These are phyloP conservation scores for Amoebophrya sp. DNA, from an alignment of 169 alveolate genomes.

Conservation along the genomic window DNA sequence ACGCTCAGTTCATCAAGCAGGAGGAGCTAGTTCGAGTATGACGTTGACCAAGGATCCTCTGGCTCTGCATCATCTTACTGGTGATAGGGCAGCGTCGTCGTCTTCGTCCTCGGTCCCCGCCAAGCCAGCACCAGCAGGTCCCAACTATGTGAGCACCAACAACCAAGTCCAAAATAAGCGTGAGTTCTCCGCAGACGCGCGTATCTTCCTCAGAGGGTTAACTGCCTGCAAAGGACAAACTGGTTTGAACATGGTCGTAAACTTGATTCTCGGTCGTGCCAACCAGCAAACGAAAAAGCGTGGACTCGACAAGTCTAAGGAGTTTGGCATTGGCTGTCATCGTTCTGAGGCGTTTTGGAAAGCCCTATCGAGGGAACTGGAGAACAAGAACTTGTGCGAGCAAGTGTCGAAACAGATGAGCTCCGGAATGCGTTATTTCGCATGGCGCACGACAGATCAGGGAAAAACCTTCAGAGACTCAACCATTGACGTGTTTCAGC, in stretches of 20 bases:
- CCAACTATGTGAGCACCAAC: background rate
- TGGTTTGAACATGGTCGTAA: background rate
- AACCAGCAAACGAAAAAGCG: background rate
- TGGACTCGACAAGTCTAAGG: background rate
- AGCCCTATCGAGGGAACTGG: background rate
- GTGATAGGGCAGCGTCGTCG: too few species aligned
- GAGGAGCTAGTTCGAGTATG: too few species aligned
- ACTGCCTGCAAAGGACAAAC: background rate
- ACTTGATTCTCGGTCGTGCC: background rate
- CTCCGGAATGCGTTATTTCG: background rate
- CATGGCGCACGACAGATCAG: background rate
- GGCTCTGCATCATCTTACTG: too few species aligned
- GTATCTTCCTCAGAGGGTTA: background rate
- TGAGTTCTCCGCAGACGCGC: background rate
- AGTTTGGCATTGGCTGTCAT: background rate
- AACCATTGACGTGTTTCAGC: too few species aligned
- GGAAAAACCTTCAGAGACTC: background rate
- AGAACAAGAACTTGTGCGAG: background rate
- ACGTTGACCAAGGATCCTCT: too few species aligned
- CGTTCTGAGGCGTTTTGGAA: background rate
- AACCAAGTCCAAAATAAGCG: background rate
- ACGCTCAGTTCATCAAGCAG: too few species aligned
- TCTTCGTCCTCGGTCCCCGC: too few species aligned
- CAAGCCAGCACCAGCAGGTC: background rate
- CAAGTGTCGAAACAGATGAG: background rate